phyloP scores from a whole-genome alignment of 2,329 filamentous ascomycete species.

The Pezicula neosporulosa region DNA sequence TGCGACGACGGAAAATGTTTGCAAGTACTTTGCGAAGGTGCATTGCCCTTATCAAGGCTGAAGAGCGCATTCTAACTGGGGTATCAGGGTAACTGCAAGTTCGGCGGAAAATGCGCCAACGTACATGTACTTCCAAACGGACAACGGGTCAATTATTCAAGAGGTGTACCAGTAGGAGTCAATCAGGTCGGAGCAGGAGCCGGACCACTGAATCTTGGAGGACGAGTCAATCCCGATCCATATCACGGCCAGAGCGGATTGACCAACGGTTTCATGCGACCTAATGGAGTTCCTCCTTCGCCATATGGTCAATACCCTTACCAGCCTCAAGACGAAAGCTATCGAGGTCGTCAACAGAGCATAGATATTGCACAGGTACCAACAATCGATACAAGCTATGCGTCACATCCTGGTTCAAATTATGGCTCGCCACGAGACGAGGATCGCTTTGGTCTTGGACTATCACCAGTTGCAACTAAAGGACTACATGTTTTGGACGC shows the following conservation, averaged over 20 bases:
- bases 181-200: constrained; percentile 46
- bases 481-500: constrained; percentile 89
- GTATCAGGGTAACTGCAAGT: constrained; percentile 92
- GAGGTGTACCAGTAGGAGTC: constrained; percentile 58
- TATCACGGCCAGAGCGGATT: constrained; percentile 66
- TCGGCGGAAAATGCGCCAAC: constrained; percentile 95
- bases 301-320: constrained; percentile 33
- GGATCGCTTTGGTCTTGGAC: constrained; percentile 65
- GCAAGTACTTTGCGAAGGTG: constrained; percentile 99
- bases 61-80: constrained; percentile 15
- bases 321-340: constrained; percentile 49
- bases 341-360: constrained; percentile 44
- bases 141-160: constrained; percentile 79
- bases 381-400: constrained; percentile 52
- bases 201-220: constrained; percentile 57
- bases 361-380: constrained; percentile 38
- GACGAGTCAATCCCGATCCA: constrained; percentile 63
- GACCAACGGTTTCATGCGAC: constrained; percentile 70
- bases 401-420: constrained; percentile 49
- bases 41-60: constrained; percentile 18
- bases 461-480: constrained; percentile 71
- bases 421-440: constrained; percentile 85
- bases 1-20: constrained; percentile 79
- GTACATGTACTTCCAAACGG: constrained; percentile 94
- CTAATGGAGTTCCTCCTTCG: constrained; percentile 40